Conservation (phyloP, 2,329 filamentous ascomycete genomes). For the Ophiosphaerella korrae region DNA sequence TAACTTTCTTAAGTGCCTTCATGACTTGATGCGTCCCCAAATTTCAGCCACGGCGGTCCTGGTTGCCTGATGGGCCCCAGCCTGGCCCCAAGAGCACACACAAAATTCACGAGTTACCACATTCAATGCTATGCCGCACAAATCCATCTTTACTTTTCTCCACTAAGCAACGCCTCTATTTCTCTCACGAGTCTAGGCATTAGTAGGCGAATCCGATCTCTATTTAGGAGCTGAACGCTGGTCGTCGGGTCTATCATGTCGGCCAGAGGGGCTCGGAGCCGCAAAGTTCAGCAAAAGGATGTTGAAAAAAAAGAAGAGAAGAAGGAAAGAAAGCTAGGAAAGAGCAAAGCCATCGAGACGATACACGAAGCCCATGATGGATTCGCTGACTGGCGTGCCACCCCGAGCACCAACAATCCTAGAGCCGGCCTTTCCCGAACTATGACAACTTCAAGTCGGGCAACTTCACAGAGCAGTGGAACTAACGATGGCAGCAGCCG, state of each 20-base stretch:
- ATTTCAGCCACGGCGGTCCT: constrained; percentile 18
- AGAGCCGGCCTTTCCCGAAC: constrained; percentile 30
- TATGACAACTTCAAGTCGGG: constrained; percentile 35
- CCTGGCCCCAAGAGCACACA: background rate
- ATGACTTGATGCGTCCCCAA: constrained; percentile 13
- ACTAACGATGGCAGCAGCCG: constrained; percentile 27
- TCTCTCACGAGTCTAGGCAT: background rate
- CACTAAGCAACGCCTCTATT: background rate
- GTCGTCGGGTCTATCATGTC: constrained; percentile 36
- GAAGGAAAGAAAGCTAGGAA: constrained; percentile 46
- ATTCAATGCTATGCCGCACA: background rate
- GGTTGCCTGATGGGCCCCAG: constrained; percentile 8
- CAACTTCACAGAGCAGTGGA: constrained; percentile 37
- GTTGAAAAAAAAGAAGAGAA: constrained; percentile 49
- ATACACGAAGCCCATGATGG: constrained; percentile 31
- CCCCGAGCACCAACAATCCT: constrained; percentile 25
- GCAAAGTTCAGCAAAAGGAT: constrained; percentile 48
- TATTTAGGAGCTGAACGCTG: background rate
- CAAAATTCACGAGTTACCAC: background rate
- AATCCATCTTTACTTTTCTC: background rate
- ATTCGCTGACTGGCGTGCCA: constrained; percentile 35
- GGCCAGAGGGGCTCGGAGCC: constrained; percentile 46
- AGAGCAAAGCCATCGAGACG: constrained; percentile 33
- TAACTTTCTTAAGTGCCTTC: constrained; percentile 3
- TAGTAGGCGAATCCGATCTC: background rate